Percentiles rank a stretch among this genome's conserved stretches.
Evolutionary conservation across 331 rosid species (phyloP).

Genomic region (Stylosanthes scabra): DNA sequence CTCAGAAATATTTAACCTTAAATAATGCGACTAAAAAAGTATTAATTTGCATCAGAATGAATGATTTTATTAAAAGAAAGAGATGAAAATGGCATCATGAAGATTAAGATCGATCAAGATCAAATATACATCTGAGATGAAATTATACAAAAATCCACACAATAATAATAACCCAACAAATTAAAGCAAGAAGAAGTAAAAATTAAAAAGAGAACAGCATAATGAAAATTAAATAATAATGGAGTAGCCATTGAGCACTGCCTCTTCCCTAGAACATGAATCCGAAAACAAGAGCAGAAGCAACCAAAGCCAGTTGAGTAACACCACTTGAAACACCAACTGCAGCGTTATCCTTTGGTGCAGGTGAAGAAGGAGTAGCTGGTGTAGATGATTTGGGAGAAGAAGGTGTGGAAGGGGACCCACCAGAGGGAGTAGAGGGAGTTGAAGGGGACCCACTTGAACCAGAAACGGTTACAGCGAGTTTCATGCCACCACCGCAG

Average conservation of each 20-base stretch:
- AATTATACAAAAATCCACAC: constrained; percentile 28
- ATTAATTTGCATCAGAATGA: not conserved
- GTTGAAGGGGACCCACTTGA: constrained; percentile 14
- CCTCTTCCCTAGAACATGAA: constrained; percentile 72
- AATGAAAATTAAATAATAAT: too few species aligned
- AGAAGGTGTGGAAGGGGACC: not conserved
- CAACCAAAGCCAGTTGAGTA: constrained; percentile 40
- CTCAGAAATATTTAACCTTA: too few species aligned
- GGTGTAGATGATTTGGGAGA: not conserved
- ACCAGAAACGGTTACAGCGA: constrained; percentile 46
- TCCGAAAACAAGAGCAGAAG: constrained; percentile 42
- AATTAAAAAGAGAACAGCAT: not conserved
- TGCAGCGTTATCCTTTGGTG: constrained; percentile 44
- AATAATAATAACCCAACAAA: constrained; percentile 33
- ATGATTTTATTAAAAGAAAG: constrained; percentile 1
- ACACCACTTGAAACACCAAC: constrained; percentile 25
- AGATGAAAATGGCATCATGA: not conserved
- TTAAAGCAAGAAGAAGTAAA: constrained; percentile 4
- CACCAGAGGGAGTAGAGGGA: constrained; percentile 46
- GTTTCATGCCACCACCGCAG: constrained; percentile 64
- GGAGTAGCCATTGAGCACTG: constrained; percentile 52
- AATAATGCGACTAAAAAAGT: too few species aligned
- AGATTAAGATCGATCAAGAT: constrained; percentile 25
- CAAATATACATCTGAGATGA: constrained; percentile 31
- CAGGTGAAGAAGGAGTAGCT: constrained; percentile 28